Percentiles rank a stretch among this genome's conserved stretches.
Evolutionary conservation across 148 eudicot genomes (phyloP).

Genomic region (Silene uniflora): DNA sequence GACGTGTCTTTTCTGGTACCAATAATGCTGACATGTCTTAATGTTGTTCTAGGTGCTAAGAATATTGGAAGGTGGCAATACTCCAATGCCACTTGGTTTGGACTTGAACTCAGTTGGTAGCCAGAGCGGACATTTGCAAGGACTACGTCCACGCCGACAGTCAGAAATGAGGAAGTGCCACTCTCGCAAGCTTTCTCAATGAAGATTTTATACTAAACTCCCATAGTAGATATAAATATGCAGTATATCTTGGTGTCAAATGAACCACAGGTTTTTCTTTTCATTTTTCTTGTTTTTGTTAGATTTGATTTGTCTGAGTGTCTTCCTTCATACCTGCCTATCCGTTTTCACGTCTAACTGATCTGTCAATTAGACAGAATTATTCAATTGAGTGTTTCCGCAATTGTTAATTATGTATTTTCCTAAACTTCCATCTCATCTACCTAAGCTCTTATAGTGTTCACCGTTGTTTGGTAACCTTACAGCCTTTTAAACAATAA

Average conservation of each 20-base stretch:
- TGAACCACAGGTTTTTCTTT: constrained; percentile 30
- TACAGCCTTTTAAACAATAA: background rate
- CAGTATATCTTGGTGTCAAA: constrained; percentile 2
- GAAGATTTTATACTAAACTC: background rate
- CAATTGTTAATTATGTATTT: background rate
- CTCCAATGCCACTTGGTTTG: too few relatives aligned
- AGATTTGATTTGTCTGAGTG: background rate
- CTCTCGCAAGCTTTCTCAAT: too few relatives aligned
- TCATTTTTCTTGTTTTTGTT: background rate
- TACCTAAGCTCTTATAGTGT: background rate
- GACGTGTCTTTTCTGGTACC: too few relatives aligned
- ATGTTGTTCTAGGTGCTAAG: too few relatives aligned
- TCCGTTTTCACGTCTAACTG: background rate
- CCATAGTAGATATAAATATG: background rate
- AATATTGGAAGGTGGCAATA: too few relatives aligned
- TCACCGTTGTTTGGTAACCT: background rate
- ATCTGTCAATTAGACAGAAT: background rate
- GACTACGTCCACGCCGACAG: too few relatives aligned
- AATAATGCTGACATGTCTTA: too few relatives aligned
- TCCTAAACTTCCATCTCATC: background rate
- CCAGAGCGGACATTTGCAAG: too few relatives aligned
- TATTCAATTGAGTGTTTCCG: background rate
- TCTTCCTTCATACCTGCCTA: background rate
- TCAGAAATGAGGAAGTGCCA: too few relatives aligned
- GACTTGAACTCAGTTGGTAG: too few relatives aligned